Evolutionary conservation across 73 alveolate species (phyloP).

Genomic region (Effrenium voratum): DNA sequence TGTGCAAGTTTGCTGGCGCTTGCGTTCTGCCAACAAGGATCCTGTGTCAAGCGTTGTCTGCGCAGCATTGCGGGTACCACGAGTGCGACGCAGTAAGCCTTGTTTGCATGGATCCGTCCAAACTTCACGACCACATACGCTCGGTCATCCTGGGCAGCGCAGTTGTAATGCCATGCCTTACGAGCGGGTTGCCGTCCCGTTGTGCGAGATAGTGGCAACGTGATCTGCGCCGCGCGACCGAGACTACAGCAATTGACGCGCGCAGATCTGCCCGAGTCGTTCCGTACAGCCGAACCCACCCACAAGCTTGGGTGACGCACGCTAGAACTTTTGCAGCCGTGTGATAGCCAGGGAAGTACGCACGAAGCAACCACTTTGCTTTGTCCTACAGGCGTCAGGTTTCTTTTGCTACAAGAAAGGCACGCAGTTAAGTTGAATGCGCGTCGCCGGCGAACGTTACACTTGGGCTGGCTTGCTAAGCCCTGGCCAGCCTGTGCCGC

Average conservation of each 20-base stretch:
- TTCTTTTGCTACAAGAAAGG: background rate
- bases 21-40: background rate
- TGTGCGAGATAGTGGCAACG: background rate
- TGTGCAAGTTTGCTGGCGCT: background rate
- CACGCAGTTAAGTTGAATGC: background rate
- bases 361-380: conserved; percentile 19
- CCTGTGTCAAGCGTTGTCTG: background rate
- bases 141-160: background rate
- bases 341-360: background rate
- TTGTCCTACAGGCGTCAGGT: conserved; percentile 16
- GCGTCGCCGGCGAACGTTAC: background rate
- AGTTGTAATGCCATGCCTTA: background rate
- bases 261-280: background rate
- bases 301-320: background rate
- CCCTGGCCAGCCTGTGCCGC: too few relatives aligned
- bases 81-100: background rate
- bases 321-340: background rate
- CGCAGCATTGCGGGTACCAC: background rate
- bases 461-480: conserved; percentile 2
- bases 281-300: too few relatives aligned
- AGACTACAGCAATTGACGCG: background rate
- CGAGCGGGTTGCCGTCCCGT: background rate
- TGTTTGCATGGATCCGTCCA: background rate
- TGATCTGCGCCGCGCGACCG: background rate
- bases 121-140: background rate